Evolutionary conservation across 2,329 filamentous ascomycete species (phyloP).

Genomic region (Venturia nashicola): DNA sequence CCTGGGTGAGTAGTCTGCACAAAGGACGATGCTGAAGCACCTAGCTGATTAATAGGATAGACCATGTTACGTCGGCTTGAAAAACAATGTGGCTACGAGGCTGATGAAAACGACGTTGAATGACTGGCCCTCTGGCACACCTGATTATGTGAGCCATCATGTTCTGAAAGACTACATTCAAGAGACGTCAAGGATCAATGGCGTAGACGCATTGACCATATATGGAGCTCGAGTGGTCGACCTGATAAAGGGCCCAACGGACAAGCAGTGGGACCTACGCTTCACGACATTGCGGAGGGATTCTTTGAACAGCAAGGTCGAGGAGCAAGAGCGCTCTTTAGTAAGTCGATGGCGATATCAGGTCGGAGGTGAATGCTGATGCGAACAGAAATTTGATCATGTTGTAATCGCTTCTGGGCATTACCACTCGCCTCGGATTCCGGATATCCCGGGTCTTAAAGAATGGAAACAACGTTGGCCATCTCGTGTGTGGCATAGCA

Average conservation of each 20-base stretch:
- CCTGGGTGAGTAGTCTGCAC: slow-evolving; percentile 24
- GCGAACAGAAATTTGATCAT: slow-evolving; percentile 43
- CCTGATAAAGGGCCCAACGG: slow-evolving; percentile 29
- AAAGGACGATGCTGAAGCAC: slow-evolving; percentile 5
- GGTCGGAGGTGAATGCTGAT: slow-evolving; percentile 26
- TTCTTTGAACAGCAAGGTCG: slow-evolving; percentile 11
- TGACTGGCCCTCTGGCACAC: slow-evolving; percentile 47
- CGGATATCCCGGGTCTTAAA: slow-evolving; percentile 27
- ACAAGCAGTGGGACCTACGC: slow-evolving; percentile 38
- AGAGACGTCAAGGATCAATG: slow-evolving; percentile 38
- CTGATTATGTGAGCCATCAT: slow-evolving; percentile 45
- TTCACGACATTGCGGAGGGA: slow-evolving; percentile 31
- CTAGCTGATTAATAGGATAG: slow-evolving; percentile 17
- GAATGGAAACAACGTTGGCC: slow-evolving; percentile 29
- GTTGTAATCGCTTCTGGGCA: slow-evolving; percentile 37
- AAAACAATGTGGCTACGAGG: slow-evolving; percentile 41
- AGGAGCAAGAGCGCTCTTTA: slow-evolving; percentile 11
- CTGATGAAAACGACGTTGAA: slow-evolving; percentile 37
- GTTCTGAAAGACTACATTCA: slow-evolving; percentile 49
- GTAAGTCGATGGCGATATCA: slow-evolving; percentile 27
- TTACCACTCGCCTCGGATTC: slow-evolving; percentile 34
- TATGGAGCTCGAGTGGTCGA: slow-evolving; percentile 50
- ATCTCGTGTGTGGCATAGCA: slow-evolving; percentile 44
- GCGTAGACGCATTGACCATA: slow-evolving; percentile 36
- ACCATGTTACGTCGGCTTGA: slow-evolving; percentile 40